Evolutionary conservation across 2,329 filamentous ascomycete species (phyloP).

Genomic region (Diaporthe vexans): DNA sequence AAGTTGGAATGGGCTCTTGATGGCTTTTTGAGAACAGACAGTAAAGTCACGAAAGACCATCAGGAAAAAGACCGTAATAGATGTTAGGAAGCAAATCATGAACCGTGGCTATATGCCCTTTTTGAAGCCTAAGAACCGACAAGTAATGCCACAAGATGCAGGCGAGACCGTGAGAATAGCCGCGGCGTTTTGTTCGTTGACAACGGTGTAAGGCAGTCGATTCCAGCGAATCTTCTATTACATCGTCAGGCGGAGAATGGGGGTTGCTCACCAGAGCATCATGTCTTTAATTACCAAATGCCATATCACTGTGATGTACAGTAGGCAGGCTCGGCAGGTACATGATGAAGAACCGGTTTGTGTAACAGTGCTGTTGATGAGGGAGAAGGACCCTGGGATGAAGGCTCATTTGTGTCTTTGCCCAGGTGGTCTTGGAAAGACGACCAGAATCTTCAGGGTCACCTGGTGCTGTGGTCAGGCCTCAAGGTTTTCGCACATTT

Average conservation of each 20-base stretch:
- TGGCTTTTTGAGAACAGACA: neutral
- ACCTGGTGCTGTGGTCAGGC: neutral
- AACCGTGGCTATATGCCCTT: too few relatives aligned
- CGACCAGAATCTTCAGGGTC: neutral
- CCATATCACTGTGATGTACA: neutral
- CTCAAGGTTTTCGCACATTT: too few relatives aligned
- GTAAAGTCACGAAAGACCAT: too few relatives aligned
- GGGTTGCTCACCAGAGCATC: neutral
- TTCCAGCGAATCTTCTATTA: neutral
- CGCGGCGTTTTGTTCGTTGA: neutral
- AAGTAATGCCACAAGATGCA: too few relatives aligned
- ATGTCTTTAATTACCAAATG: neutral
- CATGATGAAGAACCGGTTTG: neutral
- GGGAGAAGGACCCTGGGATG: too few relatives aligned
- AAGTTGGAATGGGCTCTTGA: neutral
- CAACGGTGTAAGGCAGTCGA: neutral
- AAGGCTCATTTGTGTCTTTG: neutral
- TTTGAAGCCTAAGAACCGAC: too few relatives aligned
- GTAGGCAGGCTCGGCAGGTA: neutral
- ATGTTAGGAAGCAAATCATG: too few relatives aligned
- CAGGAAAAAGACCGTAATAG: too few relatives aligned
- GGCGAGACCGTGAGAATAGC: neutral
- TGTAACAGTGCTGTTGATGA: neutral
- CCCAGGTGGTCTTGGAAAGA: neutral
- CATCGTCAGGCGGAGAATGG: neutral